A percentile compares a stretch with the other conserved stretches of the same genome.
Conservation (phyloP, 2,329 filamentous ascomycete species). For the Cladosporium sp. region DNA sequence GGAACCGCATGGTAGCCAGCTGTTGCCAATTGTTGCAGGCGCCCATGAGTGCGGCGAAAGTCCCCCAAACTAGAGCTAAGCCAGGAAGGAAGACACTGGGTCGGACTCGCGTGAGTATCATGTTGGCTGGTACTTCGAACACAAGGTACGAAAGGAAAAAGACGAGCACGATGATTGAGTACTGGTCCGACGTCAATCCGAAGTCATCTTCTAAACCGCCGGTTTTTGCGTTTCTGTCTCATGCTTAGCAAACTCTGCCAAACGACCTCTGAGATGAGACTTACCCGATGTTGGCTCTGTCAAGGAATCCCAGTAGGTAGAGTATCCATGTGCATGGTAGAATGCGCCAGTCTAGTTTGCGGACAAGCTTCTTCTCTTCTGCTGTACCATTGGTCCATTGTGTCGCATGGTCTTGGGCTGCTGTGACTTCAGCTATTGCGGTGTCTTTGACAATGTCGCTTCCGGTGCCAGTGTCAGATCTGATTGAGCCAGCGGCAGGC, state of each 20-base stretch:
- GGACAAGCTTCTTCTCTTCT: constrained; percentile 54
- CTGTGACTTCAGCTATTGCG: not conserved
- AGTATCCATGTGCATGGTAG: constrained; percentile 61
- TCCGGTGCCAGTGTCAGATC: not conserved
- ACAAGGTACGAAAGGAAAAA: constrained; percentile 72
- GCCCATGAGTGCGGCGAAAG: constrained; percentile 60
- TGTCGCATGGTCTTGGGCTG: not conserved
- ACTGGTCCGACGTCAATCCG: constrained; percentile 3
- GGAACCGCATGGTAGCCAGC: constrained; percentile 52
- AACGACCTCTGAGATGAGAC: constrained; percentile 8
- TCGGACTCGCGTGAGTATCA: constrained; percentile 65
- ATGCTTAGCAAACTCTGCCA: constrained; percentile 1
- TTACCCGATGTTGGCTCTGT: constrained; percentile 14
- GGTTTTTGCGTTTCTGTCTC: not conserved
- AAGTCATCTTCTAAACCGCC: constrained; percentile 44
- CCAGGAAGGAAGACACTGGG: constrained; percentile 31
- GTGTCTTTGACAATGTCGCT: not conserved
- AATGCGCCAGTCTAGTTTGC: constrained; percentile 65
- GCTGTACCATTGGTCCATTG: not conserved
- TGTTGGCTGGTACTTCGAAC: constrained; percentile 67
- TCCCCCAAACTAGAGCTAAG: constrained; percentile 54
- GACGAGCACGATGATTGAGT: constrained; percentile 54
- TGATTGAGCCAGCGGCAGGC: not conserved
- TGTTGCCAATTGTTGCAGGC: constrained; percentile 52
- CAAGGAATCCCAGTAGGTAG: constrained; percentile 17